Percentiles rank a stretch among this genome's conserved stretches.
phyloP scores from a whole-genome alignment of 371 early-diverging fungal genomes.

The Mortierella sp. region DNA sequence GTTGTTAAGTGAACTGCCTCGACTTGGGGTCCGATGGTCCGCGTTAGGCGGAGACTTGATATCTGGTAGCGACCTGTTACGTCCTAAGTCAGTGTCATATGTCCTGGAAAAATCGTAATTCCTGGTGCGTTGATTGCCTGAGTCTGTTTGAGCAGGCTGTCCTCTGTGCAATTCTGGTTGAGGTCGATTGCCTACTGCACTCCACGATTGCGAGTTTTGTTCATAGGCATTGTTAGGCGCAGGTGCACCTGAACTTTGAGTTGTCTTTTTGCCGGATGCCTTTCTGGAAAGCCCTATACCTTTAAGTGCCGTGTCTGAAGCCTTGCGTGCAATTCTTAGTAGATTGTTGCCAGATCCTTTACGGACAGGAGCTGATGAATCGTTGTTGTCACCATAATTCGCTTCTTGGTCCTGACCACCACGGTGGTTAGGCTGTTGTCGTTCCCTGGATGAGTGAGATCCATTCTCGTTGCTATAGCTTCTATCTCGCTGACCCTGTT shows the following conservation, averaged over 20 bases:
- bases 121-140: background rate
- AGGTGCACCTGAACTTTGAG: slow-evolving; percentile 8
- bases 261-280: slow-evolving; percentile 22
- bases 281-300: slow-evolving; percentile 43
- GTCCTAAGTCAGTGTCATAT: slow-evolving; percentile 29
- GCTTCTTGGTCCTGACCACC: slow-evolving; percentile 6
- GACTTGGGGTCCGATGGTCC: slow-evolving; percentile 12
- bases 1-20: slow-evolving; percentile 41
- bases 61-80: slow-evolving; percentile 39
- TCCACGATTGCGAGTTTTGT: slow-evolving; percentile 23
- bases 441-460: slow-evolving; percentile 11
- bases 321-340: slow-evolving; percentile 43
- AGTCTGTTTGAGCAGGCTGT: slow-evolving; percentile 7
- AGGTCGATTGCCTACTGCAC: slow-evolving; percentile 5
- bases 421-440: slow-evolving; percentile 20
- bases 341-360: slow-evolving; percentile 39
- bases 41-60: slow-evolving; percentile 11
- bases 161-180: slow-evolving; percentile 10
- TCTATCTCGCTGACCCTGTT: slow-evolving; percentile 13
- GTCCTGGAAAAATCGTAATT: background rate
- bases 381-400: background rate
- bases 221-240: background rate
- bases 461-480: slow-evolving; percentile 23
- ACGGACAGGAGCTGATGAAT: slow-evolving; percentile 17
- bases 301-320: slow-evolving; percentile 41